Conservation (phyloP, 2,329 filamentous ascomycete species). For the Geoglossum cookeanum region DNA sequence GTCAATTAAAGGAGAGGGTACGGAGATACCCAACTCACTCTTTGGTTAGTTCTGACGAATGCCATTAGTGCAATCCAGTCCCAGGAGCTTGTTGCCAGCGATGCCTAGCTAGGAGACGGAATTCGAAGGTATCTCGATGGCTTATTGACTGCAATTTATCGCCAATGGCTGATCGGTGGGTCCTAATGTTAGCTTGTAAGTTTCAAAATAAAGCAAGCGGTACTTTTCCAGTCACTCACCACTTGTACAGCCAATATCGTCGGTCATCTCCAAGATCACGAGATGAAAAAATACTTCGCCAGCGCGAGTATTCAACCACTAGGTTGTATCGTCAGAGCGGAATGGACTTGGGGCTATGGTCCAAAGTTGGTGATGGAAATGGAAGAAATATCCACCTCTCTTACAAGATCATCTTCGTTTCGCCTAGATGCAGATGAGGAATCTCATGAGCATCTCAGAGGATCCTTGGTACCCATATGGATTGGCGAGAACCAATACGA, state of each 20-base stretch:
- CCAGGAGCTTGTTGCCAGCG: not conserved
- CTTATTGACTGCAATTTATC: not conserved
- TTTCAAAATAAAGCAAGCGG: not conserved
- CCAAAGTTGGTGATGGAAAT: not conserved
- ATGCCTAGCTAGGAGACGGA: not conserved
- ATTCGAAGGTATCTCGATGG: not conserved
- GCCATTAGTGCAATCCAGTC: not conserved
- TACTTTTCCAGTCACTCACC: not conserved
- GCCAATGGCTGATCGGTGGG: not conserved
- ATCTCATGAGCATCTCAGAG: not conserved
- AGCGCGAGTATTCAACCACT: not conserved
- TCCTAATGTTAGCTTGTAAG: not conserved
- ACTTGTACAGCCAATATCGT: not conserved
- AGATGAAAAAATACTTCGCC: not conserved
- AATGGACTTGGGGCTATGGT: not conserved
- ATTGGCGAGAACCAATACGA: not conserved
- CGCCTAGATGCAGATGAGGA: not conserved
- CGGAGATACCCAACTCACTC: not conserved
- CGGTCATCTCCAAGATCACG: not conserved
- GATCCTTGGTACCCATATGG: not conserved
- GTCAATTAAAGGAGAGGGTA: not conserved
- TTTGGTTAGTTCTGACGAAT: not conserved
- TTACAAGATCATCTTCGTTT: not conserved
- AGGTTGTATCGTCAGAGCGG: not conserved
- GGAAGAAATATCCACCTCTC: not conserved